These are phyloP conservation scores for Talaromyces albobiverticillius DNA, from an alignment of 2,329 filamentous ascomycete species.

Conservation along the genomic window DNA sequence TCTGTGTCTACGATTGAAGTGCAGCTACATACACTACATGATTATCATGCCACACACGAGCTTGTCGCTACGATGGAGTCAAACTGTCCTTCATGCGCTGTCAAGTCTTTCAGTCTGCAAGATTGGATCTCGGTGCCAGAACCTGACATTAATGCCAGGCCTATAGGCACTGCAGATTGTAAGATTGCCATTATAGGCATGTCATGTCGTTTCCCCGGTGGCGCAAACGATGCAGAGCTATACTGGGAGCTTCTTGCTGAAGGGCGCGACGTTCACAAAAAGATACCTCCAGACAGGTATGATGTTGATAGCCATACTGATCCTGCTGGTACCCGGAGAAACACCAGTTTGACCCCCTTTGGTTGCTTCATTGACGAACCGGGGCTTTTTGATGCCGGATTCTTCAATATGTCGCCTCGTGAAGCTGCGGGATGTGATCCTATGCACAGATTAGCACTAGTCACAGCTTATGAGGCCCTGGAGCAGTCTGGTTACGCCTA, in stretches of 20 bases:
- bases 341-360: slow-evolving; percentile 29
- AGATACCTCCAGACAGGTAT: slow-evolving; percentile 51
- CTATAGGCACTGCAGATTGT: background rate
- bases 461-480: slow-evolving; percentile 74
- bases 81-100: background rate
- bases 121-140: background rate
- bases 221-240: background rate
- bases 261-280: slow-evolving; percentile 30
- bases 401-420: slow-evolving; percentile 60
- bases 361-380: slow-evolving; percentile 39
- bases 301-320: slow-evolving; percentile 33
- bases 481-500: slow-evolving; percentile 74
- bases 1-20: background rate
- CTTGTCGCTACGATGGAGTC: background rate
- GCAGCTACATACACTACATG: slow-evolving; percentile 1
- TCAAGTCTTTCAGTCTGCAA: background rate
- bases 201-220: slow-evolving; percentile 2
- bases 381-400: slow-evolving; percentile 36
- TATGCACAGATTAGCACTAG: slow-evolving; percentile 72
- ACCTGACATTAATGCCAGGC: background rate
- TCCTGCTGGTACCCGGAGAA: slow-evolving; percentile 30
- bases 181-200: slow-evolving; percentile 1
- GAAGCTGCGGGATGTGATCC: slow-evolving; percentile 76
- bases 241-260: slow-evolving; percentile 32
- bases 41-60: background rate